phyloP scores from a whole-genome alignment of 179 eudicot genomes.

The Heliamphora pulchella region DNA sequence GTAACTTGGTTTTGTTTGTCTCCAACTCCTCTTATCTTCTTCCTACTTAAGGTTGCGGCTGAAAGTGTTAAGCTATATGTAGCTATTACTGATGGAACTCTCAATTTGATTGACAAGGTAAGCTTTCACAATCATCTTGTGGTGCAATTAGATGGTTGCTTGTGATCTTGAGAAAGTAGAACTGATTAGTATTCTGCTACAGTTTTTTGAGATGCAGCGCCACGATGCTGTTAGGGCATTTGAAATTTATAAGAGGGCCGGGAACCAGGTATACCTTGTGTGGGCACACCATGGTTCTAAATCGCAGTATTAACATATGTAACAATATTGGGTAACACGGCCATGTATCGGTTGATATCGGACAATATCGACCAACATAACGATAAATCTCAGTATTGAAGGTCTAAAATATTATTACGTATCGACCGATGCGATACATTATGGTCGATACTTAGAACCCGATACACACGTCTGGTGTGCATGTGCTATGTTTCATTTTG shows the following conservation, averaged over 20 bases:
- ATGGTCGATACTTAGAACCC: not conserved
- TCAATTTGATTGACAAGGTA: slow-evolving; percentile 33
- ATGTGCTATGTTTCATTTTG: not conserved
- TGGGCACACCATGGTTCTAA: not conserved
- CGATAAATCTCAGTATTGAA: too few relatives aligned
- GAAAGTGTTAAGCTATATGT: slow-evolving; percentile 30
- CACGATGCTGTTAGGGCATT: slow-evolving; percentile 32
- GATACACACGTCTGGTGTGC: not conserved
- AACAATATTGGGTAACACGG: too few relatives aligned
- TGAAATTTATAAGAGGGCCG: slow-evolving; percentile 27
- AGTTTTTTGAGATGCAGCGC: slow-evolving; percentile 35
- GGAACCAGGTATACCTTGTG: slow-evolving; percentile 21
- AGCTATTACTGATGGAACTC: slow-evolving; percentile 29
- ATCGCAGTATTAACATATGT: too few relatives aligned
- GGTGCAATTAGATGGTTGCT: slow-evolving; percentile 9
- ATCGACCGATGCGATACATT: too few relatives aligned
- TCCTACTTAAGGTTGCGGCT: slow-evolving; percentile 29
- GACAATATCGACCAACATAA: too few relatives aligned
- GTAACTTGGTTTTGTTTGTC: not conserved
- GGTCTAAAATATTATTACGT: too few relatives aligned
- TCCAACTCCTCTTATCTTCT: not conserved
- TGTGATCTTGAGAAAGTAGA: not conserved
- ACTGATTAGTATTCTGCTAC: slow-evolving; percentile 14
- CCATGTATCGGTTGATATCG: too few relatives aligned
- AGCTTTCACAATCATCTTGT: not conserved